A percentile compares a stretch with the other conserved stretches of the same genome.
Conservation (phyloP, 2,329 filamentous ascomycete species). For the Apiospora hydei region DNA sequence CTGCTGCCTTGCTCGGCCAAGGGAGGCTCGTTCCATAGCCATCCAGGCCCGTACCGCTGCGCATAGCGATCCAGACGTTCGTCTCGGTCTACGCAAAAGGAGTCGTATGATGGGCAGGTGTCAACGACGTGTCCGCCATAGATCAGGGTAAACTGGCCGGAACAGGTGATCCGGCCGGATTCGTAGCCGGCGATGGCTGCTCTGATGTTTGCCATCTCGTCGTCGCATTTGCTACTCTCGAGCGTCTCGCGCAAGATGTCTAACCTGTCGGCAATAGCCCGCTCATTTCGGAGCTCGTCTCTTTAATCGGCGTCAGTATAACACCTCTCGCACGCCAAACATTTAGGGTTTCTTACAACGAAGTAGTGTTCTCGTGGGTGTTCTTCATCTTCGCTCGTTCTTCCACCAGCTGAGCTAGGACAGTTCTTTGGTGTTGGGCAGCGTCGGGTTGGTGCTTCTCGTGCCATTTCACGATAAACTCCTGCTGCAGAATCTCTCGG, state of each 20-base stretch:
- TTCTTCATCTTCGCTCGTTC: slow-evolving; percentile 41
- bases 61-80: slow-evolving; percentile 49
- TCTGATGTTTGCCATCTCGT: slow-evolving; percentile 50
- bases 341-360: slow-evolving; percentile 34
- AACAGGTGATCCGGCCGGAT: slow-evolving; percentile 49
- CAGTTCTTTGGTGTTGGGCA: slow-evolving; percentile 19
- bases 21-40: slow-evolving; percentile 56
- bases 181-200: slow-evolving; percentile 52
- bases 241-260: slow-evolving; percentile 42
- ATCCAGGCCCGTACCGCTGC: slow-evolving; percentile 46
- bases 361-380: slow-evolving; percentile 43
- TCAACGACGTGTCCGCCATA: slow-evolving; percentile 53
- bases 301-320: slow-evolving; percentile 30
- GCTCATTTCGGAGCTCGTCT: slow-evolving; percentile 38
- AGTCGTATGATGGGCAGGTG: slow-evolving; percentile 45
- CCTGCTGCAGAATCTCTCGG: slow-evolving; percentile 46
- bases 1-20: slow-evolving; percentile 37
- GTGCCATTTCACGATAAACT: slow-evolving; percentile 40
- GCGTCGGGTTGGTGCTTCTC: slow-evolving; percentile 36
- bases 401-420: slow-evolving; percentile 29
- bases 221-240: slow-evolving; percentile 41
- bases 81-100: slow-evolving; percentile 47
- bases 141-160: slow-evolving; percentile 49
- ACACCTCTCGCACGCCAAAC: neutral
- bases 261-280: slow-evolving; percentile 44